phyloP scores from a whole-genome alignment of 1,139 yeast genomes.

The Suhomyces terraborum region DNA sequence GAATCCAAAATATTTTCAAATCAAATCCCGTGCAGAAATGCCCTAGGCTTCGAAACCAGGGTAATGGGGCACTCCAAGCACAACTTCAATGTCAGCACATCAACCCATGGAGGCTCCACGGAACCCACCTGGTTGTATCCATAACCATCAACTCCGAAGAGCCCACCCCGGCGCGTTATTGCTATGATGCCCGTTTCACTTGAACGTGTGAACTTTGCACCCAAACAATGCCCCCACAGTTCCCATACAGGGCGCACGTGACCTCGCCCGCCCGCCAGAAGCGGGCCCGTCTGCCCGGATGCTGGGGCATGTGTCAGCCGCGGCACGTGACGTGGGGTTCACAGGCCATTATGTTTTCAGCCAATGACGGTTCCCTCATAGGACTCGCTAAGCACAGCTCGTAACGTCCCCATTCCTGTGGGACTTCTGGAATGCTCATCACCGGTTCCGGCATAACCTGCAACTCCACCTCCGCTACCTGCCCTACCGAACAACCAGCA shows the following conservation, averaged over 20 bases:
- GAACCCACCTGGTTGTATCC: no score
- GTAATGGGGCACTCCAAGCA: no score
- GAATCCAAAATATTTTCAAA: not conserved
- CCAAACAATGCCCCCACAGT: conserved; percentile 4
- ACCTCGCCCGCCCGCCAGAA: not conserved
- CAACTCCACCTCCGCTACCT: no score
- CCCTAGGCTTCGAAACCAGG: no score
- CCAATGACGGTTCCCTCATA: not conserved
- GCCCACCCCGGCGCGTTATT: no score
- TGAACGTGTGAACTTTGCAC: conserved; percentile 1
- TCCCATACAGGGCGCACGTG: not conserved
- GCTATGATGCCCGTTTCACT: no score
- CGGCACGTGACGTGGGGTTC: not conserved
- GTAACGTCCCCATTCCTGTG: not conserved
- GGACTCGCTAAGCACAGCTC: not conserved
- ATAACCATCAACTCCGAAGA: not conserved
- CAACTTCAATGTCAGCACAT: no score
- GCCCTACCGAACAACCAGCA: no score
- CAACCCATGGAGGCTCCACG: no score
- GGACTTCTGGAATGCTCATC: not conserved
- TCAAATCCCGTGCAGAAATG: not conserved
- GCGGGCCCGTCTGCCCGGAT: not conserved
- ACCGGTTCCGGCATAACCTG: not conserved
- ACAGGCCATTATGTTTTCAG: conserved; percentile 1
- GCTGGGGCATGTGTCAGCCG: not conserved